Conservation (phyloP, 345 rosid genomes). For the Rhodamnia argentea region DNA sequence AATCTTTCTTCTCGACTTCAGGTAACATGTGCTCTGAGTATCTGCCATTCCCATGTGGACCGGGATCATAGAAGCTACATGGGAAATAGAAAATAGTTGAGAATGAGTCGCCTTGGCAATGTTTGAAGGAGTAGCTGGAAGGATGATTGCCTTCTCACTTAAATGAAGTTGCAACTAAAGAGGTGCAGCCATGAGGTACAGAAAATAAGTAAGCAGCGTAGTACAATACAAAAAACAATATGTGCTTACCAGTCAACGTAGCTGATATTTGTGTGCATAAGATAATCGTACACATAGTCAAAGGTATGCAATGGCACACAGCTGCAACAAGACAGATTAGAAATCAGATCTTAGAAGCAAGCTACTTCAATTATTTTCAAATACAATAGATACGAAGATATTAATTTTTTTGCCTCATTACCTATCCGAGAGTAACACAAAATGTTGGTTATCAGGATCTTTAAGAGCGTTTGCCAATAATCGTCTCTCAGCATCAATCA, state of each 20-base stretch:
- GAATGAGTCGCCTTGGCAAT: not conserved
- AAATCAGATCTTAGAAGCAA: not conserved
- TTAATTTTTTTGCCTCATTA: not conserved
- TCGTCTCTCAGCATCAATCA: slow-evolving; percentile 97
- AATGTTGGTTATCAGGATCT: slow-evolving; percentile 91
- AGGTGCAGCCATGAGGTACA: not conserved
- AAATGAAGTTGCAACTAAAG: not conserved
- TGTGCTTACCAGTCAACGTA: slow-evolving; percentile 71
- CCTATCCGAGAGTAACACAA: slow-evolving; percentile 98
- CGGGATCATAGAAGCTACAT: slow-evolving; percentile 83
- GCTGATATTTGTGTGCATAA: slow-evolving; percentile 78
- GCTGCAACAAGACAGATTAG: slow-evolving; percentile 32
- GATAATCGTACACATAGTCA: slow-evolving; percentile 79
- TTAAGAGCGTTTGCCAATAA: slow-evolving; percentile 76
- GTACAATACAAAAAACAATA: not conserved
- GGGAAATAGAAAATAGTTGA: slow-evolving; percentile 9
- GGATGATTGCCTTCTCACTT: not conserved
- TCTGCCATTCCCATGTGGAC: slow-evolving; percentile 98
- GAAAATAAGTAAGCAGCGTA: not conserved
- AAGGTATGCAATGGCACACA: slow-evolving; percentile 87
- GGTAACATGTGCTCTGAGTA: slow-evolving; percentile 97
- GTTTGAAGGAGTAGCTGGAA: not conserved
- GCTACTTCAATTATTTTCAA: not conserved
- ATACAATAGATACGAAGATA: not conserved
- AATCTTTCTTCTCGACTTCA: slow-evolving; percentile 78